Conservation (phyloP, 176 grass and related monocot species). For the Paspalum vaginatum region DNA sequence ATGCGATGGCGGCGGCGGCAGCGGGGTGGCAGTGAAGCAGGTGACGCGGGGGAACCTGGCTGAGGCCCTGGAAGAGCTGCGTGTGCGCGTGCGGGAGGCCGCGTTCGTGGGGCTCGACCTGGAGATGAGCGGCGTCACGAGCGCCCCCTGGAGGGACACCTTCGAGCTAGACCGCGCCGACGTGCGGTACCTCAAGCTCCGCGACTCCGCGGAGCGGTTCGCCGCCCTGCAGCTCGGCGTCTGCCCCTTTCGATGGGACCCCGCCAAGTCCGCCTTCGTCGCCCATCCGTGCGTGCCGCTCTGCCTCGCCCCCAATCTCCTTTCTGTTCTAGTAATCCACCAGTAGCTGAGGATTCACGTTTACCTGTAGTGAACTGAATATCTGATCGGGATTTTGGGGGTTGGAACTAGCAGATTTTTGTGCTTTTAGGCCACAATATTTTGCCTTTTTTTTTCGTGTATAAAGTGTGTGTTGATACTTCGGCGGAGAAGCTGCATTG, state of each 20-base stretch:
- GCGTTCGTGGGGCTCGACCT: constrained; percentile 82
- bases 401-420: background rate
- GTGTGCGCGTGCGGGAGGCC: constrained; percentile 58
- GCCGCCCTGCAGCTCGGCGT: constrained; percentile 81
- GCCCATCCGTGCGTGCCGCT: constrained; percentile 65
- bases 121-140: constrained; percentile 91
- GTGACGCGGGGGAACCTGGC: constrained; percentile 68
- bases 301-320: background rate
- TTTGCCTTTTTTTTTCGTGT: background rate
- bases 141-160: constrained; percentile 79
- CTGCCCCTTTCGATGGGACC: constrained; percentile 91
- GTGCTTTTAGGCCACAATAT: background rate
- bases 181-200: constrained; percentile 83
- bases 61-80: constrained; percentile 62
- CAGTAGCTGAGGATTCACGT: background rate
- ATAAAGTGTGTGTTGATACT: background rate
- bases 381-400: background rate
- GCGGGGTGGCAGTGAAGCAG: constrained; percentile 75
- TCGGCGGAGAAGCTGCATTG: background rate
- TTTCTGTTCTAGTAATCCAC: background rate
- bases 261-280: constrained; percentile 57
- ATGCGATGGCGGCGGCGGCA: background rate
- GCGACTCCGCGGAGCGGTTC: constrained; percentile 73
- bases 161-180: constrained; percentile 85
- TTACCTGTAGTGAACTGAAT: constrained; percentile 13